These are phyloP conservation scores for Candida lessepsii DNA, from an alignment of 805 yeast species.

Conservation along the genomic window DNA sequence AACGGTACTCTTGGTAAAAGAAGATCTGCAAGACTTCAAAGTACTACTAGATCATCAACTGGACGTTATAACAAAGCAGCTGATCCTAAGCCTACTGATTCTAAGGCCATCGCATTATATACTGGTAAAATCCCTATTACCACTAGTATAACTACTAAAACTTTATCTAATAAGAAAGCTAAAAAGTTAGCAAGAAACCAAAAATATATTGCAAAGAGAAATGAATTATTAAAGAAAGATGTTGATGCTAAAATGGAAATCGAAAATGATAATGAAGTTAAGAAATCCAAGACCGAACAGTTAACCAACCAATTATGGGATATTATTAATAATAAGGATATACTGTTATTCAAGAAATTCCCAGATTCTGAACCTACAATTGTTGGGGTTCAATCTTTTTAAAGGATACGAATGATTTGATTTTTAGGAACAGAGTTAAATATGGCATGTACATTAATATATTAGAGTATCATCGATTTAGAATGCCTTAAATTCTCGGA, in stretches of 20 bases:
- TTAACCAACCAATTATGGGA: constrained; percentile 71
- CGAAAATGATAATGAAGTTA: constrained; percentile 29
- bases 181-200: constrained; percentile 78
- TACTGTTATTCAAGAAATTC: constrained; percentile 43
- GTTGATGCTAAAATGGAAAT: constrained; percentile 52
- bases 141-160: constrained; percentile 48
- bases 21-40: constrained; percentile 50
- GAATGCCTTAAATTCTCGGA: constrained; percentile 7
- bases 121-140: constrained; percentile 33
- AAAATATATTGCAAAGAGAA: constrained; percentile 64
- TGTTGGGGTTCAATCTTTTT: constrained; percentile 68
- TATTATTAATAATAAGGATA: constrained; percentile 59
- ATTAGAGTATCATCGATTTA: too few relatives aligned
- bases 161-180: constrained; percentile 74
- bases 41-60: constrained; percentile 46
- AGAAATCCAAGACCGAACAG: constrained; percentile 31
- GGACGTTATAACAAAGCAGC: constrained; percentile 38
- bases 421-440: neutral
- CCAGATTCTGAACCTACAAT: constrained; percentile 75
- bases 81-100: constrained; percentile 42
- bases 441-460: constrained; percentile 3
- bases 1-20: constrained; percentile 50
- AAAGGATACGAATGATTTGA: constrained; percentile 14
- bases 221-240: constrained; percentile 46
- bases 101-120: constrained; percentile 45